phyloP scores from a whole-genome alignment of 2,329 filamentous ascomycete species.

The Penicillium nordicum region DNA sequence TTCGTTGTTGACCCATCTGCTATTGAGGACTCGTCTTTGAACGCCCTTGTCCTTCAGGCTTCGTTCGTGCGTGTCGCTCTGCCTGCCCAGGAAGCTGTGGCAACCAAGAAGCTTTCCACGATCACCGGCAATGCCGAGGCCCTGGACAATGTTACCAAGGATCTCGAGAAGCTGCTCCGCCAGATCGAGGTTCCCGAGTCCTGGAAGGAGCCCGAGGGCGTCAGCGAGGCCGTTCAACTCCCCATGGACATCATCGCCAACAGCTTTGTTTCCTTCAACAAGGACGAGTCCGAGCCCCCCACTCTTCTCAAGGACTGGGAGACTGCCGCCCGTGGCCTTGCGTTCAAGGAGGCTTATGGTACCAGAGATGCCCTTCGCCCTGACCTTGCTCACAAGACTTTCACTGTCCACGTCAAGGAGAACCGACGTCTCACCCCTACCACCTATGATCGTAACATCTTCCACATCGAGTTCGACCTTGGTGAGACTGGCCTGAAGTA shows the following conservation, averaged over 20 bases:
- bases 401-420: slow-evolving; percentile 86
- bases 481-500: slow-evolving; percentile 88
- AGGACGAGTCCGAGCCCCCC: slow-evolving; percentile 66
- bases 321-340: slow-evolving; percentile 77
- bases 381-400: slow-evolving; percentile 80
- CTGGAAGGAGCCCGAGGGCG: slow-evolving; percentile 69
- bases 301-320: slow-evolving; percentile 73
- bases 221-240: slow-evolving; percentile 43
- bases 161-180: slow-evolving; percentile 66
- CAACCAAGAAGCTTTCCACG: slow-evolving; percentile 63
- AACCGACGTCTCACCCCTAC: slow-evolving; percentile 85
- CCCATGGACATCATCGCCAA: slow-evolving; percentile 66
- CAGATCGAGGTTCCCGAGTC: slow-evolving; percentile 70
- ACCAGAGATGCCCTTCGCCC: slow-evolving; percentile 73
- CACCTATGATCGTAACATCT: slow-evolving; percentile 96
- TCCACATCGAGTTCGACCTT: slow-evolving; percentile 98
- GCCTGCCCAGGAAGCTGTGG: slow-evolving; percentile 60
- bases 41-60: slow-evolving; percentile 69
- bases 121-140: slow-evolving; percentile 59
- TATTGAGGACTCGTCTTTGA: slow-evolving; percentile 64
- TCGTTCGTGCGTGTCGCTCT: slow-evolving; percentile 77
- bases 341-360: slow-evolving; percentile 91
- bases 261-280: slow-evolving; percentile 79
- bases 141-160: slow-evolving; percentile 57
- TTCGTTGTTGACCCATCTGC: slow-evolving; percentile 70